These are phyloP conservation scores for Mesotaenium endlicherianum DNA, from an alignment of 139 green algal genomes.

Conservation along the genomic window DNA sequence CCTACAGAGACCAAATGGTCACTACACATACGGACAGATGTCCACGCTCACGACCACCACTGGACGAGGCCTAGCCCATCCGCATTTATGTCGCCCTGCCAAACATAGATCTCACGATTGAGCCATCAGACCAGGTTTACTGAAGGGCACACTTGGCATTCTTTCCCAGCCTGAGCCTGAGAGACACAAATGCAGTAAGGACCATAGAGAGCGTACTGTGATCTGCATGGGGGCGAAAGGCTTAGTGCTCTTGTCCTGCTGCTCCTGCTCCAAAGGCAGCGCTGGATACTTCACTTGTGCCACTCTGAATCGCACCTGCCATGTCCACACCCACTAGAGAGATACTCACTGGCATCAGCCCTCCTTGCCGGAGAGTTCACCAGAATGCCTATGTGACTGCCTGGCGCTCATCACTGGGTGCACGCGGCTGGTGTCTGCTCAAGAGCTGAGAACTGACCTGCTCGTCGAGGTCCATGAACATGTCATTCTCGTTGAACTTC, in stretches of 20 bases:
- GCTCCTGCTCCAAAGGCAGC: slow-evolving; percentile 27
- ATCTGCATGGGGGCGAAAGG: slow-evolving; percentile 49
- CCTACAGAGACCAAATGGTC: too few species aligned
- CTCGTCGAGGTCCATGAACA: slow-evolving; percentile 75
- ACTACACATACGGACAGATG: too few species aligned
- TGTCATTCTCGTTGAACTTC: slow-evolving; percentile 74
- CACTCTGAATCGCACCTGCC: slow-evolving; percentile 38
- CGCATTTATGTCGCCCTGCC: slow-evolving; percentile 64
- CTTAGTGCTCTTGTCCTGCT: slow-evolving; percentile 28
- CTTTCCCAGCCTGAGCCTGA: not conserved
- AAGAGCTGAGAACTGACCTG: not conserved
- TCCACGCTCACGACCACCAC: slow-evolving; percentile 75
- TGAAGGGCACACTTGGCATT: not conserved
- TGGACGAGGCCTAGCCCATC: slow-evolving; percentile 69
- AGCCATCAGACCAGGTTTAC: not conserved
- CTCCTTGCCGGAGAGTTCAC: too few species aligned
- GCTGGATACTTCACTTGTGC: slow-evolving; percentile 20
- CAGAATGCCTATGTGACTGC: too few species aligned
- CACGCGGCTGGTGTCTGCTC: too few species aligned
- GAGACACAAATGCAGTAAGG: not conserved
- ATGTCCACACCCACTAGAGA: too few species aligned
- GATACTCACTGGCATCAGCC: too few species aligned
- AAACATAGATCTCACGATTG: not conserved
- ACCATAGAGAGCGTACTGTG: slow-evolving; percentile 1
- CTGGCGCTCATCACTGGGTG: too few species aligned